phyloP scores from a whole-genome alignment of 2,329 filamentous ascomycete genomes.

The Botrytis fabae region DNA sequence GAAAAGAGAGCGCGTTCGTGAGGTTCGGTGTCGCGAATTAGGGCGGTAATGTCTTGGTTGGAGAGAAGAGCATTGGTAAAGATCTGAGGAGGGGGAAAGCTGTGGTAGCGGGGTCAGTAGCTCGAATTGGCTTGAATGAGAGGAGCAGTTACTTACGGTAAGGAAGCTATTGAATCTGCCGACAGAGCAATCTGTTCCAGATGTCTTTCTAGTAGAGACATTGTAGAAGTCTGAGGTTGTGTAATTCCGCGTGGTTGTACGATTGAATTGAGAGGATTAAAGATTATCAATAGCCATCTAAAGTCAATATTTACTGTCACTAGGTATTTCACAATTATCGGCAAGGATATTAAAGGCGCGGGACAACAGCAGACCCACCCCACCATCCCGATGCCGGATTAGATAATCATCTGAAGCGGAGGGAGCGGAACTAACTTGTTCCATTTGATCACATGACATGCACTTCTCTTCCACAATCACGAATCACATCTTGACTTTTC shows the following conservation, averaged over 20 bases:
- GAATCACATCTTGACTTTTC: slow-evolving; percentile 12
- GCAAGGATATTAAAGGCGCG: slow-evolving; percentile 6
- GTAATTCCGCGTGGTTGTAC: background rate
- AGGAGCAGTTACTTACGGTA: slow-evolving; percentile 57
- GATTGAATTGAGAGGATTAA: background rate
- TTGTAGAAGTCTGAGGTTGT: slow-evolving; percentile 41
- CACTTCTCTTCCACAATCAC: background rate
- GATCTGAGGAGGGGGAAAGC: slow-evolving; percentile 87
- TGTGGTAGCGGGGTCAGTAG: slow-evolving; percentile 43
- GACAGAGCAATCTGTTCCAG: slow-evolving; percentile 76
- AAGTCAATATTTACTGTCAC: slow-evolving; percentile 1
- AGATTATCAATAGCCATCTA: background rate
- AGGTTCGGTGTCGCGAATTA: slow-evolving; percentile 92
- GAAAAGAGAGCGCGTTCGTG: slow-evolving; percentile 96
- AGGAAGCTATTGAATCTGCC: slow-evolving; percentile 72
- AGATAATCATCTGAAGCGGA: background rate
- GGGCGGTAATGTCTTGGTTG: slow-evolving; percentile 84
- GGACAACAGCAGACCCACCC: background rate
- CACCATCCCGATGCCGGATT: background rate
- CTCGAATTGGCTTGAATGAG: background rate
- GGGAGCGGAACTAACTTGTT: background rate
- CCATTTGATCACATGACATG: background rate
- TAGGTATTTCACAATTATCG: background rate
- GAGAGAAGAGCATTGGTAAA: slow-evolving; percentile 92
- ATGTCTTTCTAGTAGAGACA: slow-evolving; percentile 70